Evolutionary conservation across 1,284 basidiomycete species (phyloP).

Genomic region (Ceratobasidium papillatum): DNA sequence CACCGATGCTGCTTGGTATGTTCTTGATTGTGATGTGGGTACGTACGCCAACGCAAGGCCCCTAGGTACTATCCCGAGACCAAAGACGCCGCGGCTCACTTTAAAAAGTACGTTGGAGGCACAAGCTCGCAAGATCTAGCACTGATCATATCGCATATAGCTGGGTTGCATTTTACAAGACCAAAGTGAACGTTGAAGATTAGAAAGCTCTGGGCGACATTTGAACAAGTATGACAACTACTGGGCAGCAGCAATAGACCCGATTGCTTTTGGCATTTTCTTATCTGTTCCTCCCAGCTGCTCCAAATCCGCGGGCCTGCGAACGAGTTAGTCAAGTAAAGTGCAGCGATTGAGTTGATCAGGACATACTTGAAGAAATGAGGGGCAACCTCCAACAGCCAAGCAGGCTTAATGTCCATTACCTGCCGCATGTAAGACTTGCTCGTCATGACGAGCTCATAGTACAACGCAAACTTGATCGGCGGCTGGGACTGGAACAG

Average conservation of each 20-base stretch:
- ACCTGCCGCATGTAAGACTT: slow-evolving; percentile 82
- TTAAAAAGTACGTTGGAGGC: slow-evolving; percentile 57
- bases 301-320: slow-evolving; percentile 74
- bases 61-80: slow-evolving; percentile 69
- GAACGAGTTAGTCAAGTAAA: slow-evolving; percentile 11
- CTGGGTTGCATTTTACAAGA: slow-evolving; percentile 51
- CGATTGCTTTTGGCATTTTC: slow-evolving; percentile 82
- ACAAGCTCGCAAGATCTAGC: slow-evolving; percentile 37
- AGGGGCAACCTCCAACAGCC: slow-evolving; percentile 94
- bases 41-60: neutral
- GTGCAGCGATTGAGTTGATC: slow-evolving; percentile 30
- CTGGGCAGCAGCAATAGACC: slow-evolving; percentile 20
- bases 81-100: slow-evolving; percentile 61
- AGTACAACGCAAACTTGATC: slow-evolving; percentile 89
- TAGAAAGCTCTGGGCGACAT: neutral
- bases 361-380: slow-evolving; percentile 83
- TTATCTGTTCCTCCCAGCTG: slow-evolving; percentile 82
- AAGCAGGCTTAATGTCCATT: slow-evolving; percentile 87
- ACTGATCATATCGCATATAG: neutral
- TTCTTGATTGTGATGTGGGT: slow-evolving; percentile 12
- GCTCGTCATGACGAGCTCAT: slow-evolving; percentile 90
- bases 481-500: slow-evolving; percentile 96
- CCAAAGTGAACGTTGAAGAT: slow-evolving; percentile 47
- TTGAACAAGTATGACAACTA: neutral
- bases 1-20: slow-evolving; percentile 70